Percentiles rank a stretch among this genome's conserved stretches.
Conservation (phyloP, 73 alveolate species). For the Tetrahymena thermophila region DNA sequence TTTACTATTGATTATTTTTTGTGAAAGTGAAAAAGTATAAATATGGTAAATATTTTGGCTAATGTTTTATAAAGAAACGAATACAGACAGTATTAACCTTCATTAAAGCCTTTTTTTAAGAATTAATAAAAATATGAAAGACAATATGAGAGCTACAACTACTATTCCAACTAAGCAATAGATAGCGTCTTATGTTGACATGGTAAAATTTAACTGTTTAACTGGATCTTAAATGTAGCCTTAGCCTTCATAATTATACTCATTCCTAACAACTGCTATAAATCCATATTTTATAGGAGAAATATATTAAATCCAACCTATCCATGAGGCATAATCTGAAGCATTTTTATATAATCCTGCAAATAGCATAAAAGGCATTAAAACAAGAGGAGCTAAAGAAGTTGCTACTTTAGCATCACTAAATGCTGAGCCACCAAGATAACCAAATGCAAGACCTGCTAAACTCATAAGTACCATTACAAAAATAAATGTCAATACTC, state of each 20-base stretch:
- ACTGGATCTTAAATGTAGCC: not conserved
- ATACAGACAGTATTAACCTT: conserved; percentile 23
- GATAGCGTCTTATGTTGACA: not conserved
- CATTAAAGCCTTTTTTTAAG: not conserved
- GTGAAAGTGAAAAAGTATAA: too few relatives aligned
- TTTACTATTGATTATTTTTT: too few relatives aligned
- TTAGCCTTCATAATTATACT: conserved; percentile 10
- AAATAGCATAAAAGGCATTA: conserved; percentile 19
- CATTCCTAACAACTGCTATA: conserved; percentile 56
- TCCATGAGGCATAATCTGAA: conserved; percentile 4
- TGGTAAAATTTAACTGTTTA: not conserved
- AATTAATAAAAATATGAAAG: not conserved
- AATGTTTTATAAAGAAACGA: not conserved
- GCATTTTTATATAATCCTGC: conserved; percentile 28
- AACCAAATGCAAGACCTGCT: conserved; percentile 19
- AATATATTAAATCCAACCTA: conserved; percentile 51
- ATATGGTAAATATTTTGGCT: too few relatives aligned
- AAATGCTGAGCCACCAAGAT: conserved; percentile 25
- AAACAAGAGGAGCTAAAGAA: conserved; percentile 3
- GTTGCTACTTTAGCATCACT: conserved; percentile 10
- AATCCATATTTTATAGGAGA: conserved; percentile 65
- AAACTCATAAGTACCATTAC: not conserved
- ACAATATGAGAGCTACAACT: not conserved
- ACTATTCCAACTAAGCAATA: not conserved
- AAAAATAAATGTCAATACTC: not conserved